Base-by-base conservation (phyloP, 148 eudicot genomes). In the Euryodendron excelsum region DNA sequence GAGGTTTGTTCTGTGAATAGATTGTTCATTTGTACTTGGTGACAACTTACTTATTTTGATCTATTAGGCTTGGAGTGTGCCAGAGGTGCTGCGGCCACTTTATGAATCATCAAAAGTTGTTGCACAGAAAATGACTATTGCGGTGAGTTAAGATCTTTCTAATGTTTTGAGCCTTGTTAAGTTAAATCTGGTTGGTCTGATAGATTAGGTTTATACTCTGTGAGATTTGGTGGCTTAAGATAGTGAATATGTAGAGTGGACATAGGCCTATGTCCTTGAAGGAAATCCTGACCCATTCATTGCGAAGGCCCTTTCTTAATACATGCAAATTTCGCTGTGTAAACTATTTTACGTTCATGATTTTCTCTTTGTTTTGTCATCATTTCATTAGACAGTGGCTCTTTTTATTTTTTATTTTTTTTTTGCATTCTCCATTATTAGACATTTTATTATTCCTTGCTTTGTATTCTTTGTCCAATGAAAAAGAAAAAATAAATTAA, bases 91-190 rank as follows among this genome's bases (percentile, higher is more conserved):
- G 61, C 87, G 97, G 47, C 96, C 98, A 33, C 88, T 95, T 73
- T 95, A 95, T 72, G 93, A 95, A 90, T 95, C 98, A 25, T 90
- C 98, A 76, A 91, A 93, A 90, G 92, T 91, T 76, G 93, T 95
- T 64, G 98, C 98, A 0, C 98, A 95, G 85, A 95, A 91, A 79
- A 85, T 88, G 93, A 95, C 98, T 10, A 93, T 95, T 30, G 96
- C 98, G 25, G 98, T 95, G 78, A 82, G 97, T 88, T 47, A 0
- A 66, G 14, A 28, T 34, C 65, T 39, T 30, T 78, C 31, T 25
- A 21, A 62, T 8, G 41, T 50, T 30, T 36, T 47, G 36, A 41
- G 25, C 59, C n/a, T 71, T 37, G 15, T 31, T 48, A 69, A 45
- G 20, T 45, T 44, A 34, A 17, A 17, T 65, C 20, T 14, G 4